These are phyloP conservation scores for Mortierella sp. DNA, from an alignment of 371 early-diverging fungal genomes.

Conservation along the genomic window DNA sequence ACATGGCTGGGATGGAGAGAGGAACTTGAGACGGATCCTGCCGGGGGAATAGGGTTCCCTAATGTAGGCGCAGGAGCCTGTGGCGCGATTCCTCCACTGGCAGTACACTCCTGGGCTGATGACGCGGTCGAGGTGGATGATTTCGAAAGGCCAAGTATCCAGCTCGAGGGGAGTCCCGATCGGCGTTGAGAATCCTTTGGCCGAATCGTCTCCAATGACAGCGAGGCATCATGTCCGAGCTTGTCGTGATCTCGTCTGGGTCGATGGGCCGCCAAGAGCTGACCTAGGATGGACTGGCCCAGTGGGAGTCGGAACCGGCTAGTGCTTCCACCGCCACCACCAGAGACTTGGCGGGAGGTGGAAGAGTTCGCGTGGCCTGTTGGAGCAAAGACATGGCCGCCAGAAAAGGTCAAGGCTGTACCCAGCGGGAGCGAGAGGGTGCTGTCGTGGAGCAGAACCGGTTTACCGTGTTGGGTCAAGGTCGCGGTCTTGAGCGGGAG, in stretches of 20 bases:
- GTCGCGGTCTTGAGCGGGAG: not conserved
- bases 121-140: conserved; percentile 10
- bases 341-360: too few species aligned
- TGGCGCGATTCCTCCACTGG: too few species aligned
- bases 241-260: conserved; percentile 27
- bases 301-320: too few species aligned
- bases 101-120: not conserved
- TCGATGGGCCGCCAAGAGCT: conserved; percentile 35
- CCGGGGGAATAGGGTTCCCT: too few species aligned
- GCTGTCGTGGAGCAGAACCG: conserved; percentile 20
- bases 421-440: conserved; percentile 35
- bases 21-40: too few species aligned
- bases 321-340: too few species aligned
- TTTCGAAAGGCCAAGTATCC: conserved; percentile 25
- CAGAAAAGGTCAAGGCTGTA: conserved; percentile 24
- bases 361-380: too few species aligned
- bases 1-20: too few species aligned
- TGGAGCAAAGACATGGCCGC: too few species aligned
- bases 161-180: conserved; percentile 30
- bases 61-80: conserved; percentile 1
- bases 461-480: too few species aligned
- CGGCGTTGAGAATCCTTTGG: conserved; percentile 48
- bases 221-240: conserved; percentile 17
- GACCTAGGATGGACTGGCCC: conserved; percentile 45
- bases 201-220: conserved; percentile 45